Evolutionary conservation across 495 filamentous ascomycete species (phyloP).

Genomic region (Friedmanniomyces endolithicus): DNA sequence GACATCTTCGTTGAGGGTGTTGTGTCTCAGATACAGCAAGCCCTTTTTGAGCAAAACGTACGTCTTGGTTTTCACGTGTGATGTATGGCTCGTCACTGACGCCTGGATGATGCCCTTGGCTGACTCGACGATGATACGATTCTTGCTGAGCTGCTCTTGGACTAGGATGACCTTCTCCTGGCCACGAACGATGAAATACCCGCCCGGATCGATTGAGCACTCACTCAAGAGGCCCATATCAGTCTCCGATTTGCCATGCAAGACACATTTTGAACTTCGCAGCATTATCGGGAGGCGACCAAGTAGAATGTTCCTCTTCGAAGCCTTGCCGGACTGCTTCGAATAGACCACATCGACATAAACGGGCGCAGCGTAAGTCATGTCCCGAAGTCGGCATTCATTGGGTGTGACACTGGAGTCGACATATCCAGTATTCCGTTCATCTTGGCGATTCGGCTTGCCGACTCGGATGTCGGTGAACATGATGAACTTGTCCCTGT

Average conservation of each 20-base stretch:
- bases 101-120: conserved; percentile 89
- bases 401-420: conserved; percentile 61
- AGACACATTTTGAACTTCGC: conserved; percentile 79
- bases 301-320: conserved; percentile 58
- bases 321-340: conserved; percentile 58
- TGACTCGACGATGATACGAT: conserved; percentile 90
- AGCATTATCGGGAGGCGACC: conserved; percentile 94
- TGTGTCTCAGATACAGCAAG: conserved; percentile 77
- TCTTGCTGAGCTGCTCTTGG: conserved; percentile 97
- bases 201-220: conserved; percentile 89
- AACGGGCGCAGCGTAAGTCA: conserved; percentile 89
- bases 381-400: conserved; percentile 88
- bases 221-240: conserved; percentile 84
- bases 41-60: conserved; percentile 91
- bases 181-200: conserved; percentile 81
- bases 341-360: conserved; percentile 73
- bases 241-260: conserved; percentile 63
- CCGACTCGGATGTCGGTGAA: conserved; percentile 60
- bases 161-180: conserved; percentile 96
- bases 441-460: conserved; percentile 61
- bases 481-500: conserved; percentile 13
- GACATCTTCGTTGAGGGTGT: conserved; percentile 80
- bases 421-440: conserved; percentile 43
- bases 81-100: conserved; percentile 91
- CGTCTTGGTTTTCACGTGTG: conserved; percentile 93